Conservation (phyloP, 129 eudicot species). For the Cynara cardunculus region DNA sequence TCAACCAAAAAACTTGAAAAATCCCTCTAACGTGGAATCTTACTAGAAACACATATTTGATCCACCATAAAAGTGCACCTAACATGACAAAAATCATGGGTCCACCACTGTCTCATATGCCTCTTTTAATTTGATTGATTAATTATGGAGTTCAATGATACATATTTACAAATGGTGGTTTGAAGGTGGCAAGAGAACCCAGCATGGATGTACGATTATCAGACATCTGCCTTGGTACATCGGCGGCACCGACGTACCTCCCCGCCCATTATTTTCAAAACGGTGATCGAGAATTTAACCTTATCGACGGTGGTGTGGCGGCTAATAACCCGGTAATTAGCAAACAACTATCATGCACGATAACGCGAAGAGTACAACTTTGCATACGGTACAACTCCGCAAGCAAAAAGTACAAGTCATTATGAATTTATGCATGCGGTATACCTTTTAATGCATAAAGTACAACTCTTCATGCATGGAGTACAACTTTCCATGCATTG, state of each 20-base stretch:
- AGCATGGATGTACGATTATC: constrained; percentile 41
- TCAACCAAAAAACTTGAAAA: no score
- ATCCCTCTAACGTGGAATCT: no score
- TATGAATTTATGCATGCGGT: background rate
- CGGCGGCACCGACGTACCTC: constrained; percentile 45
- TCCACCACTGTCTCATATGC: no score
- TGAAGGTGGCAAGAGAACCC: constrained; percentile 37
- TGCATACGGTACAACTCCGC: background rate
- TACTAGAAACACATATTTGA: no score
- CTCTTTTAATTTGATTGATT: background rate
- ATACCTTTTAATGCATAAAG: background rate
- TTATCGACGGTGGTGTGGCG: constrained; percentile 44
- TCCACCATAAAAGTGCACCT: no score
- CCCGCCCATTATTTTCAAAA: constrained; percentile 41
- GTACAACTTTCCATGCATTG: background rate
- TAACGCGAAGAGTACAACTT: background rate
- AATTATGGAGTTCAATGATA: background rate
- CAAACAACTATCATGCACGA: background rate
- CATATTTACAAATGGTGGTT: background rate
- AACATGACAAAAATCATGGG: no score
- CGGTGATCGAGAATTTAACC: constrained; percentile 44
- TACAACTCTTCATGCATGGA: background rate
- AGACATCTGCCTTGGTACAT: constrained; percentile 60
- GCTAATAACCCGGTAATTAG: constrained; percentile 50
- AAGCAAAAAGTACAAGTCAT: background rate